Conservation (phyloP, 2,329 filamentous ascomycete species). For the Trichoderma semiorbis region DNA sequence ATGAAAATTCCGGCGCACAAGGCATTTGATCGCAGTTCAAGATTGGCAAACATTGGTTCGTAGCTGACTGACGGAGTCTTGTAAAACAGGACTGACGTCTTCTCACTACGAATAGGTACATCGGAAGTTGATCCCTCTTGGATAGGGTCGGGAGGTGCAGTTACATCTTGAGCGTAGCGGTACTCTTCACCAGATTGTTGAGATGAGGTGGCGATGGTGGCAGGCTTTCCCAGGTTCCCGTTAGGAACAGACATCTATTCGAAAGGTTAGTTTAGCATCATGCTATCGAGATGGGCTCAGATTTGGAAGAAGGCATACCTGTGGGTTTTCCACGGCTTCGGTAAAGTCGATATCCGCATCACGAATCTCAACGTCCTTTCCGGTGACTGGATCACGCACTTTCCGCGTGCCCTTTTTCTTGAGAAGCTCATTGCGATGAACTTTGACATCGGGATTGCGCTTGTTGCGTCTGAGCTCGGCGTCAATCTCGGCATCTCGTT, state of each 20-base stretch:
- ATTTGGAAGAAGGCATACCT: constrained; percentile 40
- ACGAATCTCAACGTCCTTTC: constrained; percentile 79
- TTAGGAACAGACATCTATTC: constrained; percentile 77
- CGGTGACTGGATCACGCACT: constrained; percentile 86
- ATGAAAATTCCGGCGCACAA: constrained; percentile 69
- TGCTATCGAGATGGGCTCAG: neutral
- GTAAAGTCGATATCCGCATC: constrained; percentile 70
- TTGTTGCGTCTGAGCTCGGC: constrained; percentile 43
- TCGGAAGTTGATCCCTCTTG: constrained; percentile 81
- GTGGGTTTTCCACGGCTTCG: constrained; percentile 67
- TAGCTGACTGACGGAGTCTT: constrained; percentile 88
- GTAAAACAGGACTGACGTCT: constrained; percentile 94
- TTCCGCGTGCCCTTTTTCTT: constrained; percentile 55
- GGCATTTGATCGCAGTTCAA: constrained; percentile 72
- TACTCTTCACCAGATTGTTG: constrained; percentile 76
- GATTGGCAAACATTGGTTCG: constrained; percentile 75
- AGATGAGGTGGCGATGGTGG: constrained; percentile 67
- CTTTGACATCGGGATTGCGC: constrained; percentile 35
- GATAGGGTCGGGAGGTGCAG: constrained; percentile 84
- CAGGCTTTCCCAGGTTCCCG: constrained; percentile 75
- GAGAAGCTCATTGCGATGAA: constrained; percentile 41
- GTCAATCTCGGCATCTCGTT: constrained; percentile 70
- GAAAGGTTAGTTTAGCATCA: neutral
- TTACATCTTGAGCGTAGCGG: constrained; percentile 80
- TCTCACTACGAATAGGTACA: constrained; percentile 92